Base-by-base conservation (phyloP, 2,329 filamentous ascomycete genomes). In the Talaromyces piceae region DNA sequence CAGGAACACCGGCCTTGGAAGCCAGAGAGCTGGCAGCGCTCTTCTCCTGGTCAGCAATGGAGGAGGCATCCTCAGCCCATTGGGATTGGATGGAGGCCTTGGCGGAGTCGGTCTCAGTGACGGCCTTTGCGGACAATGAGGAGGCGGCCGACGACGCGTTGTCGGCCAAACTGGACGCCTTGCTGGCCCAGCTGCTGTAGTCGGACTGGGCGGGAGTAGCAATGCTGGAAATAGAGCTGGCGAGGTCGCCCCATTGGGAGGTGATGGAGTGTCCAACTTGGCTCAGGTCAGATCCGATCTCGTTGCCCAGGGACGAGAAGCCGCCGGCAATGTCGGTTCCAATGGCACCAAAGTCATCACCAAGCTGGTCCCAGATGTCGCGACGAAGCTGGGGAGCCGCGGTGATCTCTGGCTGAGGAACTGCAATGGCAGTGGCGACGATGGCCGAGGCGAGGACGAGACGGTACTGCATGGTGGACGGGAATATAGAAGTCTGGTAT, bases 371-470 rank as follows among this genome's bases (percentile, higher is more conserved):
- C 47, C 47, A 51, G 31, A 50, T 7, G 45, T 51, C 26, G n/a
- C 44, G 44, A 37, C 49, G 52, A 31, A 46, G 25, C 27, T 41
- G 13, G 4, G 52, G 52, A 20, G 52, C 37, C 33, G 43, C 44
- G 25, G 52, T 54, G 44, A 54, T 54, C 28, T 54, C 47, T n/a
- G 52, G 52, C 9, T 48, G 47, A 43, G 52, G 52, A 27, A 16
- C 37, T 11, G 52, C 52, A 33, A 33, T 26, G 37, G 44, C 52
- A 13, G 52, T 47, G 41, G 48, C 47, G 23, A 45, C 20, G 12
- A 54, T 18, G 18, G 52, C 49, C 27, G 47, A 43, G 33, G 45
- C 41, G 16, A 54, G 13, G n/a, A 50, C 13, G 20, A 51, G 37
- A 50, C 41, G 43, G 44, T 54, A 54, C 37, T 54, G 52, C 52